Evolutionary conservation across 2,329 filamentous ascomycete species (phyloP).

Genomic region (Penicillium digitatum): DNA sequence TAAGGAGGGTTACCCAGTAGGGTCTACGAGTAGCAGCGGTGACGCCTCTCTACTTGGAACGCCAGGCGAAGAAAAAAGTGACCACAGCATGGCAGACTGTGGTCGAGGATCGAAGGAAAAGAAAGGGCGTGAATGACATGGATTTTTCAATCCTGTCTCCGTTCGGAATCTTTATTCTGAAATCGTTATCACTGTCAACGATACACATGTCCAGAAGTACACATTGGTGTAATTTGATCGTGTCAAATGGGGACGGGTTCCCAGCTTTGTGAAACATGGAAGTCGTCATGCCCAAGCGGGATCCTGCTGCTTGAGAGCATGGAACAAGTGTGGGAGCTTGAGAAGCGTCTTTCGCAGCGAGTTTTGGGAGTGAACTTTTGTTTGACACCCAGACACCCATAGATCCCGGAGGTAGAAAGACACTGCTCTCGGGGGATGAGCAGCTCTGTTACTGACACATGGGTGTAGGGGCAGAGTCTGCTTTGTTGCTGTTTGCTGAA

Average conservation of each 20-base stretch:
- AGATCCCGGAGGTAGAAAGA: neutral
- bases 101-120: neutral
- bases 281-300: neutral
- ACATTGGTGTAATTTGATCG: neutral
- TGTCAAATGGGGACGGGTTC: neutral
- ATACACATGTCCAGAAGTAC: neutral
- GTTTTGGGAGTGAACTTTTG: neutral
- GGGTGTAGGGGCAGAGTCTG: neutral
- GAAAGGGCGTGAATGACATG: neutral
- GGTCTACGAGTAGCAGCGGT: neutral
- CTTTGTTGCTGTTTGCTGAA: neutral
- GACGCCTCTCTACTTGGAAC: neutral
- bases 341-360: neutral
- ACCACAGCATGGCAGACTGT: neutral
- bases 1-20: constrained; percentile 31
- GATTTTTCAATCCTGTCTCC: constrained; percentile 4
- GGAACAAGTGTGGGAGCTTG: neutral
- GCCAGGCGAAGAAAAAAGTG: neutral
- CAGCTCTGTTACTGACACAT: neutral
- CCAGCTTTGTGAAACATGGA: neutral
- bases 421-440: neutral
- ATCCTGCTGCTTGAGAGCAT: neutral
- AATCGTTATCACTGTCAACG: constrained; percentile 2
- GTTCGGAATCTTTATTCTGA: constrained; percentile 10
- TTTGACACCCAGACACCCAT: neutral